Percentiles rank a stretch among this genome's conserved stretches.
phyloP scores from a whole-genome alignment of 1,284 basidiomycete species.

The Sparassis latifolia region DNA sequence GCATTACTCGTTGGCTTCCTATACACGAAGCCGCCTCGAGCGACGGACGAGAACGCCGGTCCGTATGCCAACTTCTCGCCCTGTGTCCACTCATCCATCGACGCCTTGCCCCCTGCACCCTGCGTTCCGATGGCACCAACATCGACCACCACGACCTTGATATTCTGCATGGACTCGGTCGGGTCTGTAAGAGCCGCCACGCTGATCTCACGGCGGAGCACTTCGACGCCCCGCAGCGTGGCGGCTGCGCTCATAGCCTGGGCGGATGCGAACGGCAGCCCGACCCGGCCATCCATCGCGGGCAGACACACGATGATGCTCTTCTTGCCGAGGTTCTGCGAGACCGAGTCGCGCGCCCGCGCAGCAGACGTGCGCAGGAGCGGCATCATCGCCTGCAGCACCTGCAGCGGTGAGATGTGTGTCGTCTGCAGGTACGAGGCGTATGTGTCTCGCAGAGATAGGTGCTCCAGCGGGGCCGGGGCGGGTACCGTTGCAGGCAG shows the following conservation, averaged over 20 bases:
- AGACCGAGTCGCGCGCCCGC: conserved; percentile 36
- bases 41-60: conserved; percentile 48
- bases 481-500: conserved; percentile 27
- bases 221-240: conserved; percentile 61
- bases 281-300: conserved; percentile 60
- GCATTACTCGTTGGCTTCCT: conserved; percentile 50
- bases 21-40: conserved; percentile 32
- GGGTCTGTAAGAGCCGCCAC: conserved; percentile 45
- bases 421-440: conserved; percentile 63
- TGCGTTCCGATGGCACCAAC: conserved; percentile 46
- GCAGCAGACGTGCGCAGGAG: conserved; percentile 58
- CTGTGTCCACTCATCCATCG: conserved; percentile 63
- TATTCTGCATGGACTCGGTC: conserved; percentile 50
- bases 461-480: conserved; percentile 61
- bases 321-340: conserved; percentile 40
- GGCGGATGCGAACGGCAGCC: conserved; percentile 59
- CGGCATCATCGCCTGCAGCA: conserved; percentile 70
- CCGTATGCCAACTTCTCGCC: conserved; percentile 68
- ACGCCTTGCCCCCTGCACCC: conserved; percentile 28
- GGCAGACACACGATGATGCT: conserved; percentile 68
- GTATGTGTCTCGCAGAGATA: conserved; percentile 58
- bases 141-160: conserved; percentile 60
- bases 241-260: conserved; percentile 69
- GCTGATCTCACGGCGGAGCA: conserved; percentile 65
- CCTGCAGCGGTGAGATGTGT: conserved; percentile 67